Conservation (phyloP, 257 asterid species). For the Capsicum chinense region DNA sequence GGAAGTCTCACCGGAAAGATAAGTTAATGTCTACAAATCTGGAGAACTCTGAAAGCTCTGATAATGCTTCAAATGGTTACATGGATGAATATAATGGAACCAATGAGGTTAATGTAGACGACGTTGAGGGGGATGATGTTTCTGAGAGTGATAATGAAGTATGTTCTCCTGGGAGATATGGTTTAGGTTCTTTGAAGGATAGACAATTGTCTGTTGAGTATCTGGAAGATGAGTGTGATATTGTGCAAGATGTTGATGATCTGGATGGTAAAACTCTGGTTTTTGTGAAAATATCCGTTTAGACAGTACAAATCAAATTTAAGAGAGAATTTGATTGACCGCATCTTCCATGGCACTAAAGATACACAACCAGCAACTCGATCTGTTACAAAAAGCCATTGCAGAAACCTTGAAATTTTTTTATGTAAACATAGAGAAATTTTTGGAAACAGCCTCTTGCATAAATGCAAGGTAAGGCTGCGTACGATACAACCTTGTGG, state of each 20-base stretch:
- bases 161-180: conserved; percentile 32
- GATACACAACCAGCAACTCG: not conserved
- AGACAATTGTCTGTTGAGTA: conserved; percentile 61
- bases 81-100: conserved; percentile 40
- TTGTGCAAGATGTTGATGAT: conserved; percentile 63
- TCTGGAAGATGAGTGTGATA: conserved; percentile 76
- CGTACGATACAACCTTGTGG: no score
- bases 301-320: not conserved
- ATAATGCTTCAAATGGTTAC: conserved; percentile 36
- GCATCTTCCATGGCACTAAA: not conserved
- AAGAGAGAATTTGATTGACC: not conserved
- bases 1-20: conserved; percentile 36
- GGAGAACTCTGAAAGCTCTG: conserved; percentile 38
- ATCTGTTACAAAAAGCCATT: not conserved
- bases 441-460: not conserved
- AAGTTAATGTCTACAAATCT: conserved; percentile 33
- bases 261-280: conserved; percentile 58
- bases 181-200: conserved; percentile 46
- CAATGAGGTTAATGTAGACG: conserved; percentile 29
- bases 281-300: not conserved
- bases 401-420: not conserved
- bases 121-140: conserved; percentile 40
- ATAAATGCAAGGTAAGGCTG: no score
- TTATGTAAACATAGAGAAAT: not conserved
- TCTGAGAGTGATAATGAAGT: conserved; percentile 50